These are phyloP conservation scores for Camellia sinensis DNA, from an alignment of 148 eudicot species.

Conservation along the genomic window DNA sequence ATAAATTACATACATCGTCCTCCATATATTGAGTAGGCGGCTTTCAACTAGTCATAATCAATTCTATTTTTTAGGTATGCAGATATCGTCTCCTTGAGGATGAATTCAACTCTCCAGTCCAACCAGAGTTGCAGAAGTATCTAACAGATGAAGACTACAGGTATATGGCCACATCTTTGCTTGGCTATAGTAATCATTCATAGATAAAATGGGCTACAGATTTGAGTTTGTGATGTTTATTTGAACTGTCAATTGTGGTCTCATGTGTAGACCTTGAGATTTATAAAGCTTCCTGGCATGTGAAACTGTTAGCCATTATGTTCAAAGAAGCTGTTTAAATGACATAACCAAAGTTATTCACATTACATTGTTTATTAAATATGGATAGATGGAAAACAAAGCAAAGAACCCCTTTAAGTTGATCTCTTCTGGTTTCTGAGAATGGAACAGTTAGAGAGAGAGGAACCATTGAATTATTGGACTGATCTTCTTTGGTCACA, in stretches of 20 bases:
- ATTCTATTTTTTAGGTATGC: slow-evolving; percentile 59
- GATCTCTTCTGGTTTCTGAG: not conserved
- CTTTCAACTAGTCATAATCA: not conserved
- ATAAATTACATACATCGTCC: not conserved
- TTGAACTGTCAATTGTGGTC: not conserved
- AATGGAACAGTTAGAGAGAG: not conserved
- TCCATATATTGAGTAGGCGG: not conserved
- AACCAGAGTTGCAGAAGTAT: slow-evolving; percentile 76
- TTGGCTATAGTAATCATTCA: not conserved
- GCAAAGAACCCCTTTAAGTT: not conserved
- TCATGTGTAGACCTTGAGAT: not conserved
- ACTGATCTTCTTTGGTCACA: too few relatives aligned
- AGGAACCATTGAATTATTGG: too few relatives aligned
- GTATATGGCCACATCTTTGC: slow-evolving; percentile 25
- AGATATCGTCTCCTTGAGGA: slow-evolving; percentile 78
- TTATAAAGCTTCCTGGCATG: not conserved
- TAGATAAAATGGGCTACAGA: not conserved
- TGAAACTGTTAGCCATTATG: not conserved
- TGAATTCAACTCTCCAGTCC: slow-evolving; percentile 73
- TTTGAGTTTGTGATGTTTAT: not conserved
- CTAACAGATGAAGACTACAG: slow-evolving; percentile 85
- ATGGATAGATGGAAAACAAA: not conserved
- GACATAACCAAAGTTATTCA: not conserved
- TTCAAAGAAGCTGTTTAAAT: not conserved
- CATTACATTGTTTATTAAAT: not conserved